These are phyloP conservation scores for Solanum bulbocastanum DNA, from an alignment of 257 asterid species.

Conservation along the genomic window DNA sequence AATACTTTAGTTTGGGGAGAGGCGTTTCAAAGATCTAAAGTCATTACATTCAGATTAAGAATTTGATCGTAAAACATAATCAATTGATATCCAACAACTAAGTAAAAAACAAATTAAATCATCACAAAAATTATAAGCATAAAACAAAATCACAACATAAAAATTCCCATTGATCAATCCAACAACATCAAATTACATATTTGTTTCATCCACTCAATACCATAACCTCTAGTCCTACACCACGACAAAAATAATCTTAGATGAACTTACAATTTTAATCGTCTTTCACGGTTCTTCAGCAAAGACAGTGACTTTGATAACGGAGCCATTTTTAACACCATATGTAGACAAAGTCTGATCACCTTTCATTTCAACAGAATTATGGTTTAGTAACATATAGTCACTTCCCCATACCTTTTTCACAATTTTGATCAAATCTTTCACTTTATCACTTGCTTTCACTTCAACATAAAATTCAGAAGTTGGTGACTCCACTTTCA, in stretches of 20 bases:
- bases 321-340: slow-evolving; percentile 17
- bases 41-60: not conserved
- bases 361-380: slow-evolving; percentile 3
- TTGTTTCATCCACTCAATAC: not conserved
- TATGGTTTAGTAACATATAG: slow-evolving; percentile 9
- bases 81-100: not conserved
- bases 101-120: not conserved
- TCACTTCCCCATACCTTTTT: slow-evolving; percentile 24
- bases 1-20: not conserved
- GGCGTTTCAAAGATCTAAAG: not conserved
- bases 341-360: slow-evolving; percentile 16
- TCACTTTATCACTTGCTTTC: slow-evolving; percentile 12
- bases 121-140: not conserved
- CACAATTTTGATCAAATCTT: slow-evolving; percentile 7
- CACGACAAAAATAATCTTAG: not conserved
- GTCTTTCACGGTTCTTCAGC: slow-evolving; percentile 8
- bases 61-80: not conserved
- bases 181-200: not conserved
- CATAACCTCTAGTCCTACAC: not conserved
- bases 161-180: not conserved
- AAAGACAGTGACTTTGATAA: slow-evolving; percentile 17
- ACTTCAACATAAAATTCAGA: slow-evolving; percentile 14
- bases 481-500: slow-evolving; percentile 23
- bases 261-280: not conserved
- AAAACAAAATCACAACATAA: not conserved